phyloP scores from a whole-genome alignment of 345 rosid species.

The Turnera subulata region DNA sequence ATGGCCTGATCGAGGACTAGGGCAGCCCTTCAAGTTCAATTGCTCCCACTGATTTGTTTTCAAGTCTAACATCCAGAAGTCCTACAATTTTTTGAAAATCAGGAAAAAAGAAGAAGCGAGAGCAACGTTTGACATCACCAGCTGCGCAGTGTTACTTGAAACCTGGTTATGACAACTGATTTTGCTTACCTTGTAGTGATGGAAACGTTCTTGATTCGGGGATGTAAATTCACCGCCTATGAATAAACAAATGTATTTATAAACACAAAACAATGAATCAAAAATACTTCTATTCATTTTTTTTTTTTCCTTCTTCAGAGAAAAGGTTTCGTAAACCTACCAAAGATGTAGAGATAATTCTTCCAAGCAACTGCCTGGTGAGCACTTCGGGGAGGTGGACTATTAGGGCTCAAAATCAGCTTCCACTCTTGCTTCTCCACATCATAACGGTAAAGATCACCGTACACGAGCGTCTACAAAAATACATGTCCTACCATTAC shows the following conservation, averaged over 20 bases:
- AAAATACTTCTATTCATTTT: not conserved
- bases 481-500: not conserved
- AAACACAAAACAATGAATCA: not conserved
- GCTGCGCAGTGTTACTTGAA: no score
- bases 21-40: constrained; percentile 81
- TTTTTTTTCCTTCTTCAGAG: not conserved
- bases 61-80: constrained; percentile 89
- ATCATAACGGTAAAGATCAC: constrained; percentile 80
- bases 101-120: constrained; percentile 4
- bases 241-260: constrained; percentile 5
- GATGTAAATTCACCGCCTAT: constrained; percentile 97
- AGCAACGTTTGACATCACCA: not conserved
- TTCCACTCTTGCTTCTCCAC: constrained; percentile 94
- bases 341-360: constrained; percentile 89
- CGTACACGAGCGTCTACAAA: constrained; percentile 82
- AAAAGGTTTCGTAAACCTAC: constrained; percentile 29
- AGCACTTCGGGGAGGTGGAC: constrained; percentile 98
- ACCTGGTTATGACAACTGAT: not conserved
- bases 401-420: constrained; percentile 79
- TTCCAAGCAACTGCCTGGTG: constrained; percentile 98
- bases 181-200: constrained; percentile 76
- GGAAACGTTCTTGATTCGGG: constrained; percentile 94
- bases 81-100: constrained; percentile 29
- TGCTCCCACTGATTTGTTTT: constrained; percentile 98
- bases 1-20: constrained; percentile 94